A percentile compares a stretch with the other conserved stretches of the same genome.
phyloP scores from a whole-genome alignment of 805 yeast species.

The Starmerella khaoyaiensis region DNA sequence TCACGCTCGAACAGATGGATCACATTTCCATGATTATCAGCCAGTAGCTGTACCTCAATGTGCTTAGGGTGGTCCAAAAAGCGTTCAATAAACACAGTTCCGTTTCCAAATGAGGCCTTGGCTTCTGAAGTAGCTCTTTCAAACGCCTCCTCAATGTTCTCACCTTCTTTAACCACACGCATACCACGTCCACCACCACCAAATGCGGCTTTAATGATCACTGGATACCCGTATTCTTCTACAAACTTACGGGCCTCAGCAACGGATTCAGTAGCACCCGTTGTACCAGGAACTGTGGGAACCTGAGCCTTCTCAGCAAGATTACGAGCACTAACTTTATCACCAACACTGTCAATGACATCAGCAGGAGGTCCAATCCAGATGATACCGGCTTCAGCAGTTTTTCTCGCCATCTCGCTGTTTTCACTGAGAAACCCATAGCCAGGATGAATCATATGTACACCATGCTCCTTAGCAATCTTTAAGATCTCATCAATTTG shows the following conservation, averaged over 20 bases:
- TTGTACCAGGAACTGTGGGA: slow-evolving; percentile 95
- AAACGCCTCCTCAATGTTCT: slow-evolving; percentile 82
- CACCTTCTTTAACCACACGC: slow-evolving; percentile 98
- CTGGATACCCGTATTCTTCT: slow-evolving; percentile 79
- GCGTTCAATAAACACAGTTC: slow-evolving; percentile 95
- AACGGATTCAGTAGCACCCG: slow-evolving; percentile 79
- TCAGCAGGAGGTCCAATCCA: slow-evolving; percentile 90
- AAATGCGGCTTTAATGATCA: slow-evolving; percentile 94
- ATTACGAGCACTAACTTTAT: slow-evolving; percentile 86
- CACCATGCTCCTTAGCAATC: slow-evolving; percentile 66
- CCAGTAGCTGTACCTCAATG: slow-evolving; percentile 91
- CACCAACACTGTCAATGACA: slow-evolving; percentile 92
- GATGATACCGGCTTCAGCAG: slow-evolving; percentile 76
- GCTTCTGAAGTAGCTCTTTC: slow-evolving; percentile 91
- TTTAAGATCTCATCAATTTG: slow-evolving; percentile 88
- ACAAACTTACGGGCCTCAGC: slow-evolving; percentile 74
- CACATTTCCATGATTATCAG: slow-evolving; percentile 87
- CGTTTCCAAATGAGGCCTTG: slow-evolving; percentile 90
- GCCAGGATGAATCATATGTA: slow-evolving; percentile 85
- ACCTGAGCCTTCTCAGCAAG: slow-evolving; percentile 72
- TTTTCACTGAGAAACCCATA: slow-evolving; percentile 85
- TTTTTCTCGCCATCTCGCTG: slow-evolving; percentile 85
- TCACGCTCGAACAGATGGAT: slow-evolving; percentile 94
- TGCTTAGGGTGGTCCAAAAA: slow-evolving; percentile 93
- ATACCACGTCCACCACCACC: slow-evolving; percentile 99